phyloP scores from a whole-genome alignment of 2,329 filamentous ascomycete species.

The Lanzia echinophila region DNA sequence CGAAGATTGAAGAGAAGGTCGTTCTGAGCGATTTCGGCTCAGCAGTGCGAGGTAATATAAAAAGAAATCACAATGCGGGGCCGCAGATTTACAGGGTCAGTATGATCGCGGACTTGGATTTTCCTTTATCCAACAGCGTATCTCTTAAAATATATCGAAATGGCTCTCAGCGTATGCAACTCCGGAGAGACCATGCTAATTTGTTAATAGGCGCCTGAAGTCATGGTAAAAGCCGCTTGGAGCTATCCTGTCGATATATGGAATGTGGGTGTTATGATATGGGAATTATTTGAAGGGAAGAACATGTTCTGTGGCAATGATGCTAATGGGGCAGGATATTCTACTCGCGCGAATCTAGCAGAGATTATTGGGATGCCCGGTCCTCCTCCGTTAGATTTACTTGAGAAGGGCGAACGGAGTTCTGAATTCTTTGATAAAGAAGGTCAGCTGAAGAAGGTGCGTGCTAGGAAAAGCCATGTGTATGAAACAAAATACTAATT shows the following conservation, averaged over 20 bases:
- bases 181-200: neutral
- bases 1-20: conserved; percentile 27
- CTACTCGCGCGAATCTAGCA: conserved; percentile 24
- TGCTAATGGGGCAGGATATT: conserved; percentile 15
- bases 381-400: conserved; percentile 24
- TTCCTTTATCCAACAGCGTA: neutral
- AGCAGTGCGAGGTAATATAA: conserved; percentile 32
- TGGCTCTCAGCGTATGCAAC: neutral
- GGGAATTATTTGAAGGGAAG: conserved; percentile 23
- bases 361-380: conserved; percentile 25
- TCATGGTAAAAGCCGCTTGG: conserved; percentile 34
- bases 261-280: conserved; percentile 33
- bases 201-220: conserved; percentile 30
- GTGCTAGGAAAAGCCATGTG: neutral
- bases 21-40: conserved; percentile 46
- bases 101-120: neutral
- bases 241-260: conserved; percentile 32
- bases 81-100: conserved; percentile 32
- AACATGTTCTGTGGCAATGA: conserved; percentile 20
- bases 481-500: neutral
- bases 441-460: too few species aligned
- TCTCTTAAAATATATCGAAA: neutral
- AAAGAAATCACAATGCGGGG: conserved; percentile 34
- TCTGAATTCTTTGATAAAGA: conserved; percentile 24
- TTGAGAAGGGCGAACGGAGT: conserved; percentile 21